These are phyloP conservation scores for Geotrichum cucujoidarum DNA, from an alignment of 1,139 yeast species.

Conservation along the genomic window DNA sequence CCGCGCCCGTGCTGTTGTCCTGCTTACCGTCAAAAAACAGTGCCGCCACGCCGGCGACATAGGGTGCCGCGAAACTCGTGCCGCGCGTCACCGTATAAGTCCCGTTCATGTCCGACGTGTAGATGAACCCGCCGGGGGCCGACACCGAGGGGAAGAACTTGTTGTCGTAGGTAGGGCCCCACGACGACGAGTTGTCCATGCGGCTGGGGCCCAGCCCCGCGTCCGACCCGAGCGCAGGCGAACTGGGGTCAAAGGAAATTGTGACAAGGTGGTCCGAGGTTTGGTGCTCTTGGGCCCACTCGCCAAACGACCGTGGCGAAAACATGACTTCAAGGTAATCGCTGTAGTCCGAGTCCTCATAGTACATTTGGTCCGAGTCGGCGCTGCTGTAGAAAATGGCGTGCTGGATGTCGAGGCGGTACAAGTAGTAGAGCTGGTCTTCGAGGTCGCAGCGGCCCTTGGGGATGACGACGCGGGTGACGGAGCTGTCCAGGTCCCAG, in stretches of 20 bases:
- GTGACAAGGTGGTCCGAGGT: not conserved
- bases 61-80: constrained; percentile 25
- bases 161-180: constrained; percentile 27
- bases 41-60: constrained; percentile 25
- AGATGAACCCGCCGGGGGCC: constrained; percentile 26
- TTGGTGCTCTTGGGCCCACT: not conserved
- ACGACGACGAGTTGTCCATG: constrained; percentile 23
- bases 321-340: constrained; percentile 1
- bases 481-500: not conserved
- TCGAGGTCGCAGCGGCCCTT: constrained; percentile 10
- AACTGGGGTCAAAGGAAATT: not conserved
- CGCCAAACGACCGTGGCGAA: constrained; percentile 9
- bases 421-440: not conserved
- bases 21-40: constrained; percentile 18
- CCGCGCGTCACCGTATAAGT: constrained; percentile 20
- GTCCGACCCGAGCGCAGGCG: constrained; percentile 1
- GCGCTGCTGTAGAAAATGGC: constrained; percentile 6
- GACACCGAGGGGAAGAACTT: constrained; percentile 24
- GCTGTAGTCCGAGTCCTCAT: not conserved
- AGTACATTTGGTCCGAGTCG: not conserved
- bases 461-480: constrained; percentile 2
- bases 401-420: not conserved
- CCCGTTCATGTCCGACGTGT: constrained; percentile 17
- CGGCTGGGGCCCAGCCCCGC: not conserved
- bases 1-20: not conserved